Conservation (phyloP, 768 basidiomycete genomes). For the Sistotremastrum niveocremeum region DNA sequence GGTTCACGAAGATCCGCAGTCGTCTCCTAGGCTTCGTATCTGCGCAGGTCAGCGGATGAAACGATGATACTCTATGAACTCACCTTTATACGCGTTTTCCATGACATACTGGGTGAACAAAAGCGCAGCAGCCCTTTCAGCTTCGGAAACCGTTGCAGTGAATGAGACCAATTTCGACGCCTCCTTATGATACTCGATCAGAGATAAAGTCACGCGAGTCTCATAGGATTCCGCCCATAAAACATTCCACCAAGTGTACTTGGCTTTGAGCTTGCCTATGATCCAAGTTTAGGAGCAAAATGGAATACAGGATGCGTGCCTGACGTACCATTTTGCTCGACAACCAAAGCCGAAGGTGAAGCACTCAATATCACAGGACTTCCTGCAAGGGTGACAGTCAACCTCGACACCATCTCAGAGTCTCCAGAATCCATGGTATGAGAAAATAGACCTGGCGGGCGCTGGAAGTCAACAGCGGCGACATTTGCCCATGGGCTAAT, state of each 20-base stretch:
- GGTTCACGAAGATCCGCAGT: slow-evolving; percentile 67
- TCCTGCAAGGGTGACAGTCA: slow-evolving; percentile 15
- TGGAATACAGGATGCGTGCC: no score
- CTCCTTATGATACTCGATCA: slow-evolving; percentile 31
- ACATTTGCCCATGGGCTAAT: no score
- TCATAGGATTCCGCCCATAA: slow-evolving; percentile 33
- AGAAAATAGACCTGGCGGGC: no score
- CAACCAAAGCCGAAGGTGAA: no score
- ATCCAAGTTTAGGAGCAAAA: neutral
- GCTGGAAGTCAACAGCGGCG: no score
- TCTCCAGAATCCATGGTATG: slow-evolving; percentile 1
- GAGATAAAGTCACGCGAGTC: slow-evolving; percentile 28
- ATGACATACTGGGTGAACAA: slow-evolving; percentile 46
- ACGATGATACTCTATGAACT: slow-evolving; percentile 6
- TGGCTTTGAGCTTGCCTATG: slow-evolving; percentile 6
- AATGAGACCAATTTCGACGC: slow-evolving; percentile 26
- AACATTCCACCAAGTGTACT: slow-evolving; percentile 36
- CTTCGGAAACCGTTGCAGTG: slow-evolving; percentile 27
- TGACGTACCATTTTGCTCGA: no score
- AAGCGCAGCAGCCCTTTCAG: slow-evolving; percentile 20
- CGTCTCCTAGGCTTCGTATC: slow-evolving; percentile 42
- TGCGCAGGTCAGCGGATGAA: slow-evolving; percentile 8
- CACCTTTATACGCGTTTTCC: slow-evolving; percentile 51
- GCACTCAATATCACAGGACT: neutral
- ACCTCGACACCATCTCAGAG: slow-evolving; percentile 5